phyloP scores from a whole-genome alignment of 257 asterid species.

The Nicotiana paniculata region DNA sequence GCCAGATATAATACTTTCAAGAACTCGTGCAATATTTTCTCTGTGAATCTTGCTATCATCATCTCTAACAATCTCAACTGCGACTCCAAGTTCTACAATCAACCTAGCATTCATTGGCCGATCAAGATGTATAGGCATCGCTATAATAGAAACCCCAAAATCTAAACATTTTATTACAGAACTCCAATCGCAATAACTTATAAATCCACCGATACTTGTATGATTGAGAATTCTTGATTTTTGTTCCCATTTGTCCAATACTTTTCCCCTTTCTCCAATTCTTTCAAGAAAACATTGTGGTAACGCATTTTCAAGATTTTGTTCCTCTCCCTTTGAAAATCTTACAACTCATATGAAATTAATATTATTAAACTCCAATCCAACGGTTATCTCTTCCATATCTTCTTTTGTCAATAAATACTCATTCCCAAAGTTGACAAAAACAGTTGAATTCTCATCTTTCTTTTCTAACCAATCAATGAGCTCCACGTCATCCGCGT shows the following conservation, averaged over 20 bases:
- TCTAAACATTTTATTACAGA: conserved; percentile 19
- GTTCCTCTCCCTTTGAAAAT: conserved; percentile 25
- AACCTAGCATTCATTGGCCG: conserved; percentile 36
- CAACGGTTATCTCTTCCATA: conserved; percentile 36
- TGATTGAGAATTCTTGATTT: conserved; percentile 21
- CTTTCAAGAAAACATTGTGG: conserved; percentile 29
- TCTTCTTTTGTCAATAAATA: conserved; percentile 34
- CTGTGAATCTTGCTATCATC: conserved; percentile 11
- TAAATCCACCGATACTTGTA: conserved; percentile 26
- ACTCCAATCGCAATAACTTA: conserved; percentile 32
- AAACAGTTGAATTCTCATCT: conserved; percentile 24
- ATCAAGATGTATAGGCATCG: conserved; percentile 36
- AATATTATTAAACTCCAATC: conserved; percentile 37
- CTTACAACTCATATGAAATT: conserved; percentile 48
- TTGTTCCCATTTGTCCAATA: conserved; percentile 27
- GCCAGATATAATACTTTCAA: conserved; percentile 18
- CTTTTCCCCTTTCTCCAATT: conserved; percentile 25
- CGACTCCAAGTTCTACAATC: conserved; percentile 25
- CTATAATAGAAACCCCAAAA: conserved; percentile 31
- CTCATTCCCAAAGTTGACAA: conserved; percentile 52
- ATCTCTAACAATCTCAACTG: conserved; percentile 28
- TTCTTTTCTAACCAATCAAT: conserved; percentile 40
- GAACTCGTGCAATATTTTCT: conserved; percentile 18
- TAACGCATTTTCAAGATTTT: conserved; percentile 17
- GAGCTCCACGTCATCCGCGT: conserved; percentile 5